Evolutionary conservation across 768 basidiomycete genomes (phyloP).

Genomic region (Lentinula sp.): DNA sequence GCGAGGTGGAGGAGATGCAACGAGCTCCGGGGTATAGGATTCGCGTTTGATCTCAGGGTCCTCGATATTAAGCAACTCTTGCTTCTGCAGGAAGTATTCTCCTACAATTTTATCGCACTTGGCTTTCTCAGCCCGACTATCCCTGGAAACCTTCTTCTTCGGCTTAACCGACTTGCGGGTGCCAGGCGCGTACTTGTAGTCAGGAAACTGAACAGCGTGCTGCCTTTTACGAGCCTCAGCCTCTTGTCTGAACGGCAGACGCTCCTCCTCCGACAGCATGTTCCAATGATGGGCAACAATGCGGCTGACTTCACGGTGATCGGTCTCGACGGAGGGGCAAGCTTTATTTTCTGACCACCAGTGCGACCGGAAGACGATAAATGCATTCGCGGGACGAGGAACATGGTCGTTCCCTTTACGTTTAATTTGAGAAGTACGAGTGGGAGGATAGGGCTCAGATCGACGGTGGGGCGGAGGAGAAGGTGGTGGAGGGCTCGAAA

Average conservation of each 20-base stretch:
- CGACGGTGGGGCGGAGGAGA: background rate
- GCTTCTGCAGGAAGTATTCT: slow-evolving; percentile 13
- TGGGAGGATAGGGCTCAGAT: background rate
- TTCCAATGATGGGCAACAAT: slow-evolving; percentile 64
- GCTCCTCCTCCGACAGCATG: slow-evolving; percentile 33
- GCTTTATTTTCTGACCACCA: slow-evolving; percentile 52
- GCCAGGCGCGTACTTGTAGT: slow-evolving; percentile 51
- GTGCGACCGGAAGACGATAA: slow-evolving; percentile 65
- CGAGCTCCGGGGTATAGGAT: background rate
- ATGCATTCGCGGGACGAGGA: slow-evolving; percentile 69
- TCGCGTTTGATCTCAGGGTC: background rate
- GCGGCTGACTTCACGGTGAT: slow-evolving; percentile 42
- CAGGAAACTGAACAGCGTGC: slow-evolving; percentile 43
- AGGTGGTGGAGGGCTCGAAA: background rate
- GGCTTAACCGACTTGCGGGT: slow-evolving; percentile 15
- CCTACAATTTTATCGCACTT: slow-evolving; percentile 31
- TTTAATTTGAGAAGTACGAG: slow-evolving; percentile 15
- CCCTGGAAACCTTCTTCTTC: slow-evolving; percentile 29
- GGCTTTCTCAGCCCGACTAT: slow-evolving; percentile 25
- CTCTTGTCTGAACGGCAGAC: slow-evolving; percentile 30
- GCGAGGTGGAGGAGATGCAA: slow-evolving; percentile 5
- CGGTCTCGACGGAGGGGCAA: slow-evolving; percentile 30
- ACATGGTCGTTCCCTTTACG: slow-evolving; percentile 38
- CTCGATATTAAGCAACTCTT: background rate
- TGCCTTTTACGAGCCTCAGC: slow-evolving; percentile 39